A percentile compares a stretch with the other conserved stretches of the same genome.
Evolutionary conservation across 2,329 filamentous ascomycete species (phyloP).

Genomic region (Fusarium annulatum): DNA sequence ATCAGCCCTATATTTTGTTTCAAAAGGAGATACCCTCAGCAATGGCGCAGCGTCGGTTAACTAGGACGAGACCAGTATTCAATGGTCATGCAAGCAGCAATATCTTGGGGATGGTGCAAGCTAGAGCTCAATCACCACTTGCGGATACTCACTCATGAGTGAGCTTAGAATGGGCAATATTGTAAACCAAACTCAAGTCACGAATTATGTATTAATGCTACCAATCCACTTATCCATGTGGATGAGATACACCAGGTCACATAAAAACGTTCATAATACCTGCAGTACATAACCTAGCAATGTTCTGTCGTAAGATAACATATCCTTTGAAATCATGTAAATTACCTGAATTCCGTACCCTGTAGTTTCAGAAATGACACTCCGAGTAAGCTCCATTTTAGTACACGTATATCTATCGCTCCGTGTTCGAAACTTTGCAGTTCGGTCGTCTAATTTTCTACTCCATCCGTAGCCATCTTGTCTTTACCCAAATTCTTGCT

Average conservation of each 20-base stretch:
- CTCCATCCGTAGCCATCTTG: constrained; percentile 34
- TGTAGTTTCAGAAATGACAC: neutral
- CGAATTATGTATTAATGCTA: constrained; percentile 15
- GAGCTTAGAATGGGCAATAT: neutral
- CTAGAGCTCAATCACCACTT: neutral
- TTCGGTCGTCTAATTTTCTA: constrained; percentile 33
- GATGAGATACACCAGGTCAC: neutral
- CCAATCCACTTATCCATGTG: neutral
- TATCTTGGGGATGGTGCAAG: neutral
- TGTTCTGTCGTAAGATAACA: neutral
- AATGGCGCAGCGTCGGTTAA: constrained; percentile 23
- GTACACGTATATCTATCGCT: constrained; percentile 9
- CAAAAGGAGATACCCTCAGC: constrained; percentile 32
- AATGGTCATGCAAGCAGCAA: neutral
- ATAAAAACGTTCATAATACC: neutral
- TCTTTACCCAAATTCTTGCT: constrained; percentile 38
- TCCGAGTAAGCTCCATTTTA: constrained; percentile 17
- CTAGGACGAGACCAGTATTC: neutral
- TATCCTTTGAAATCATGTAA: neutral
- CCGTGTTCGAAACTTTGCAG: constrained; percentile 22
- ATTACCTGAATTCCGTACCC: neutral
- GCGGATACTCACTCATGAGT: neutral
- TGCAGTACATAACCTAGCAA: neutral
- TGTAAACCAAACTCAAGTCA: neutral
- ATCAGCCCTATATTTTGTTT: constrained; percentile 3